Base-by-base conservation (phyloP, 176 grass and related monocot species). In the Urochloa ruziziensis region DNA sequence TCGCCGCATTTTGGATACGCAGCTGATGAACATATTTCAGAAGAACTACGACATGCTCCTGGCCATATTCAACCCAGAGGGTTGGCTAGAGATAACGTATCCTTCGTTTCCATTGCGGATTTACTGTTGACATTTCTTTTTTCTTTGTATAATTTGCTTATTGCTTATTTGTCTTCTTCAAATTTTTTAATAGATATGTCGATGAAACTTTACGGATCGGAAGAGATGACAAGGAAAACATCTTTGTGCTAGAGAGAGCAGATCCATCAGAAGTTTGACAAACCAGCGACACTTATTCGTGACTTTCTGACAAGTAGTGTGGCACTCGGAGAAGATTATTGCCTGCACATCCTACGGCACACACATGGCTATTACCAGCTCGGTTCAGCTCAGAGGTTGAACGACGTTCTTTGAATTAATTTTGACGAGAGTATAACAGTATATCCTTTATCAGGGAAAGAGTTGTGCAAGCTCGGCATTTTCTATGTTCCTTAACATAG, bases 61-160 rank as follows among this genome's bases (percentile, higher is more conserved):
- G 56, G 84, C 73, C 42, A 93, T 91, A 88, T 98, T 98, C 86
- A 95, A 98, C 28, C 95, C 95, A 2, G 92, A 98, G 75, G 95
- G 95, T 9, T 98, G 92, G 92, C 89, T 98, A 5, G 95, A 98
- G 83, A 98, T 98, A 91, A 98, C 89, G 92, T 98, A 98, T 97
- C 90, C 95, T 94, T 83, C 54, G 68, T 32, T 44, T 14, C 4
- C 37, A 39, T 6, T 6, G n/a, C n/a, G n/a, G n/a, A n/a, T n/a
- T n/a, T n/a, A n/a, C n/a, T n/a, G n/a, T n/a, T n/a, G n/a, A n/a
- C n/a, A n/a, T 40, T 40, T 40, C 36, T 37, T 12, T n/a, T 25
- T 39, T 70, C 34, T 34, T 47, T 74, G 5, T 79, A 79, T 12
- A 5, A 48, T 35, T 0, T 66, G 74, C 33, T 46, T 43, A 11